Evolutionary conservation across 129 eudicot species (phyloP).

Genomic region (Centella asiatica): DNA sequence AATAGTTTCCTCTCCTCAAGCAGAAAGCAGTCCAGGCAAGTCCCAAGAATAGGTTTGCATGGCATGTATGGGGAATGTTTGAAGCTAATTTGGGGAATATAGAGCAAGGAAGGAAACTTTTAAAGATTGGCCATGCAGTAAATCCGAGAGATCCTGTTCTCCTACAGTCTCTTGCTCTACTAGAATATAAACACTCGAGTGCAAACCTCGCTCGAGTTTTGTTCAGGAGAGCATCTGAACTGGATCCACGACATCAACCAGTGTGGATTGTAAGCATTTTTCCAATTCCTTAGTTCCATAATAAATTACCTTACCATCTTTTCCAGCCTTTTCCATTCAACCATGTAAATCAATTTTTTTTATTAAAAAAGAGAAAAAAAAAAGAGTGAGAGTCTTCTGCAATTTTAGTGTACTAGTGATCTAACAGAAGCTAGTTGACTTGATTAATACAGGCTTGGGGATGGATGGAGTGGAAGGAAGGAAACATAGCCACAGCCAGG

Average conservation of each 20-base stretch:
- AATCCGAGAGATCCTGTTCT: constrained; percentile 97
- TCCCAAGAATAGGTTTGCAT: constrained; percentile 94
- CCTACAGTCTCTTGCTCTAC: constrained; percentile 80
- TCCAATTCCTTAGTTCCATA: neutral
- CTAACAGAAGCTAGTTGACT: constrained; percentile 4
- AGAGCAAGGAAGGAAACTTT: constrained; percentile 67
- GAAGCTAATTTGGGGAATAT: constrained; percentile 67
- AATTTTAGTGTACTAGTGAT: neutral
- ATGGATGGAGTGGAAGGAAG: constrained; percentile 99
- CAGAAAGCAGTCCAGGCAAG: constrained; percentile 96
- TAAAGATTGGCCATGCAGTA: constrained; percentile 74
- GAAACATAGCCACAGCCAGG: constrained; percentile 71
- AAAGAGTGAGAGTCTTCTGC: neutral
- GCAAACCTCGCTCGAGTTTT: constrained; percentile 71
- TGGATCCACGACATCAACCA: constrained; percentile 87
- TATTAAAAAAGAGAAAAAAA: too few relatives aligned
- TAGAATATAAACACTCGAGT: constrained; percentile 70
- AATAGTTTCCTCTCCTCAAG: constrained; percentile 16
- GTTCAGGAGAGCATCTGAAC: constrained; percentile 69
- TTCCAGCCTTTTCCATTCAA: neutral
- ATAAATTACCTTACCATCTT: neutral
- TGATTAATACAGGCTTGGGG: constrained; percentile 84
- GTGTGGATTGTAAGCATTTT: constrained; percentile 77
- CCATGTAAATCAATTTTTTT: neutral
- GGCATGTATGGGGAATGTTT: constrained; percentile 99